A percentile compares a stretch with the other conserved stretches of the same genome.
Evolutionary conservation across 2,329 filamentous ascomycete species (phyloP).

Genomic region (Cladosporium sp.): DNA sequence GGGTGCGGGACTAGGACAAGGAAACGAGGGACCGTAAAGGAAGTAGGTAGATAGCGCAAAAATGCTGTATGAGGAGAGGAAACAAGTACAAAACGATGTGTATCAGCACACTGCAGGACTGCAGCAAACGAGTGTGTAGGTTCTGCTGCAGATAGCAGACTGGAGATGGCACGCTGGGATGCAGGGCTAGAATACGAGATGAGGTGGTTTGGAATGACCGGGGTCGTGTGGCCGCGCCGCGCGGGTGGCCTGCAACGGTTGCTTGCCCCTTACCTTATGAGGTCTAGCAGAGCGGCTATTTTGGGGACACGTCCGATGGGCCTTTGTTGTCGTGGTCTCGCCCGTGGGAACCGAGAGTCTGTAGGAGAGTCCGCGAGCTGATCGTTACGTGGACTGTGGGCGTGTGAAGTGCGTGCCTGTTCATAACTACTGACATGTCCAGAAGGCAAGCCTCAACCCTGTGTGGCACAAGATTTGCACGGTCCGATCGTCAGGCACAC

Average conservation of each 20-base stretch:
- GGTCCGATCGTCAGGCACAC: constrained; percentile 5
- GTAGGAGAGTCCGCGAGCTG: not conserved
- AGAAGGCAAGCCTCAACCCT: not conserved
- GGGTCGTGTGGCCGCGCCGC: constrained; percentile 9
- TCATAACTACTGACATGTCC: not conserved
- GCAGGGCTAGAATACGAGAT: constrained; percentile 12
- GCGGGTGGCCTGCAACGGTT: constrained; percentile 3
- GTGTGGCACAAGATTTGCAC: not conserved
- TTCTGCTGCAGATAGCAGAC: constrained; percentile 5
- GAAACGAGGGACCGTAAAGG: not conserved
- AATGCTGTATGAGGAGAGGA: not conserved
- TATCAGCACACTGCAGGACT: not conserved
- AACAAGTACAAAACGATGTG: constrained; percentile 4
- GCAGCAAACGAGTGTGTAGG: constrained; percentile 9
- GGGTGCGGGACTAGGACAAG: not conserved
- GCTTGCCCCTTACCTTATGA: constrained; percentile 6
- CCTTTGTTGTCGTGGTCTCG: constrained; percentile 6
- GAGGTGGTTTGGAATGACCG: constrained; percentile 8
- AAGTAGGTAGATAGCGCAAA: not conserved
- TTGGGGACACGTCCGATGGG: constrained; percentile 1
- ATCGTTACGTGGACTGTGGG: not conserved
- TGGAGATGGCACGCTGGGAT: constrained; percentile 7
- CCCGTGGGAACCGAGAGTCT: constrained; percentile 5
- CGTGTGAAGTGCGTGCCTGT: not conserved
- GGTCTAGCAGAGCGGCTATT: constrained; percentile 3